These are phyloP conservation scores for Aquilaria agallochum DNA, from an alignment of 441 rosid genomes.

Conservation along the genomic window DNA sequence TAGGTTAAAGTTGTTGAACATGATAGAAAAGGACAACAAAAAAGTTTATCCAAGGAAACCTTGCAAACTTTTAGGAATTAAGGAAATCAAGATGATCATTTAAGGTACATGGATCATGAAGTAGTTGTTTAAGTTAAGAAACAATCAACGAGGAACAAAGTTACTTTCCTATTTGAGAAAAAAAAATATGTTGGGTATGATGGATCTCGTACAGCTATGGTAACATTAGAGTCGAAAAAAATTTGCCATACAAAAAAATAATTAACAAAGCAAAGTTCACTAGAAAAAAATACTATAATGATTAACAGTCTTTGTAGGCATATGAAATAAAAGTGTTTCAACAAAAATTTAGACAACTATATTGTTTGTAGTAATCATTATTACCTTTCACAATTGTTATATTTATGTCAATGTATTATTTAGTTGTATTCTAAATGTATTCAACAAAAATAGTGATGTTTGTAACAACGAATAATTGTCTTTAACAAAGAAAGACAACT, in stretches of 20 bases:
- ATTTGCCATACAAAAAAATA: conserved; percentile 40
- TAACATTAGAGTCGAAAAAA: conserved; percentile 81
- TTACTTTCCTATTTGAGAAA: background rate
- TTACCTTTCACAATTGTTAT: too few species aligned
- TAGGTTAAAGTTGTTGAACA: too few species aligned
- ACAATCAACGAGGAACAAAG: background rate
- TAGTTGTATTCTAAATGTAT: too few species aligned
- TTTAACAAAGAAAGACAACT: too few species aligned
- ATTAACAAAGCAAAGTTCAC: conserved; percentile 5
- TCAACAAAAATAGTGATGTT: too few species aligned
- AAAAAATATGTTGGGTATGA: conserved; percentile 80
- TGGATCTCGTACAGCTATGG: conserved; percentile 98
- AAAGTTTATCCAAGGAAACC: too few species aligned
- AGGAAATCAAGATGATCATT: background rate
- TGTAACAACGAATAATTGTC: too few species aligned
- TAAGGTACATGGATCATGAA: background rate
- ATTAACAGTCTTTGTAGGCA: background rate
- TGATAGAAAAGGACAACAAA: too few species aligned
- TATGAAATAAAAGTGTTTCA: background rate
- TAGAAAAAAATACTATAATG: background rate
- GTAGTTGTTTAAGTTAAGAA: background rate
- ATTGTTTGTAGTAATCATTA: too few species aligned
- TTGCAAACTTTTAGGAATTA: too few species aligned
- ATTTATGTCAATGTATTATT: too few species aligned
- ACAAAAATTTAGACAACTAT: background rate